Percentiles rank a stretch among this genome's conserved stretches.
Evolutionary conservation across 805 yeast species (phyloP).

Genomic region (Sugiyamaella marilandica): DNA sequence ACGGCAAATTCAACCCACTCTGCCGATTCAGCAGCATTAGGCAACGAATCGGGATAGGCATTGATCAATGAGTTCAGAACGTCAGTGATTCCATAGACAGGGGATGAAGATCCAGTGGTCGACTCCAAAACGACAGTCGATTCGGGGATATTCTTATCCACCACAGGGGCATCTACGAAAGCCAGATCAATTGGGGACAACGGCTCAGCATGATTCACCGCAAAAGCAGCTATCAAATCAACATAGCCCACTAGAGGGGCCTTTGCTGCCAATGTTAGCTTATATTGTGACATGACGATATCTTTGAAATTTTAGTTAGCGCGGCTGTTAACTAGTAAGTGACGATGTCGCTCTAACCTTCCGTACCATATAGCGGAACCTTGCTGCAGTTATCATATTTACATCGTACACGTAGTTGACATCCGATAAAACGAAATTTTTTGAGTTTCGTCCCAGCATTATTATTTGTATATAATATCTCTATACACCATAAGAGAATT

Average conservation of each 20-base stretch:
- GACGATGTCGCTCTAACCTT: too few species aligned
- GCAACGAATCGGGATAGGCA: slow-evolving; percentile 8
- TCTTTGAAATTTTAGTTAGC: too few species aligned
- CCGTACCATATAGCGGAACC: too few species aligned
- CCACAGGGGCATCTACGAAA: slow-evolving; percentile 67
- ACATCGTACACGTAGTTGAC: too few species aligned
- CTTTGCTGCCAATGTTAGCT: slow-evolving; percentile 72
- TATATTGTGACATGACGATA: slow-evolving; percentile 12
- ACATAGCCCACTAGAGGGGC: slow-evolving; percentile 80
- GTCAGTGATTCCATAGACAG: slow-evolving; percentile 35
- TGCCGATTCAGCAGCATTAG: slow-evolving; percentile 27
- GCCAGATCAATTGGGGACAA: slow-evolving; percentile 50
- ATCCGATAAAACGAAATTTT: too few species aligned
- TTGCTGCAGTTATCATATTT: too few species aligned
- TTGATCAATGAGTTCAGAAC: slow-evolving; percentile 44
- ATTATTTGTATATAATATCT: too few species aligned
- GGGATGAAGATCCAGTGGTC: slow-evolving; percentile 31
- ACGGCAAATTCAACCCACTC: slow-evolving; percentile 66
- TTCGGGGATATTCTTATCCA: slow-evolving; percentile 40
- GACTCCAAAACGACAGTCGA: slow-evolving; percentile 39
- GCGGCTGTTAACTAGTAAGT: too few species aligned
- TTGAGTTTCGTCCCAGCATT: too few species aligned
- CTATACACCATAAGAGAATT: too few species aligned
- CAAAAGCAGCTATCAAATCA: slow-evolving; percentile 69
- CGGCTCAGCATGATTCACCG: slow-evolving; percentile 50